A percentile compares a stretch with the other conserved stretches of the same genome.
These are phyloP conservation scores for Magnolia sinica DNA, from an alignment of 164 flowering plant species.

Conservation along the genomic window DNA sequence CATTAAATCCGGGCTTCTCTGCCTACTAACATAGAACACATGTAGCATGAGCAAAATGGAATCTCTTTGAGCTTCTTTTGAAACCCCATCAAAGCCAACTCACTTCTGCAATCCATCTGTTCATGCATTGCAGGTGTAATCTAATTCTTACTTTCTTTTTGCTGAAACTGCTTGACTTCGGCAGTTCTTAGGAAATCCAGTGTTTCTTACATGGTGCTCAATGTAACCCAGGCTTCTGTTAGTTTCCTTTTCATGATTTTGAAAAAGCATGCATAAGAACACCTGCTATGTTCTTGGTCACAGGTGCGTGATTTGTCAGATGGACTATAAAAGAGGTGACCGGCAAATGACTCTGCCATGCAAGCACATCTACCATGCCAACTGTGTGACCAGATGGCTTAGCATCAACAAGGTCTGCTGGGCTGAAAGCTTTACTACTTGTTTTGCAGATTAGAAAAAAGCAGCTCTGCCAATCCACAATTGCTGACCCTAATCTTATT, in stretches of 20 bases:
- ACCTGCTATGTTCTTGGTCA: neutral
- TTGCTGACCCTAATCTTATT: neutral
- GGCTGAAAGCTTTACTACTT: neutral
- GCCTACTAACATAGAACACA: no score
- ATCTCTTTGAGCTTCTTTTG: no score
- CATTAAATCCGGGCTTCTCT: no score
- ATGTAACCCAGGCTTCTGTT: neutral
- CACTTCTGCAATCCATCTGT: no score
- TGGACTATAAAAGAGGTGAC: conserved; percentile 80
- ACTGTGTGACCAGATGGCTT: conserved; percentile 81
- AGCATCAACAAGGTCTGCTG: conserved; percentile 79
- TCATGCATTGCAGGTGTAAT: no score
- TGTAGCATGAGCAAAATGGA: no score
- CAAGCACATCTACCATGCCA: conserved; percentile 75
- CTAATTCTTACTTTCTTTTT: no score
- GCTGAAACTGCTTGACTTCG: no score
- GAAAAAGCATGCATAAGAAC: neutral
- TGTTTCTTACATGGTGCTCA: no score
- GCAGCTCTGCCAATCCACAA: neutral
- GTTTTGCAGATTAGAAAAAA: neutral
- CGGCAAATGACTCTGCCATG: conserved; percentile 74
- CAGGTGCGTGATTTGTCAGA: conserved; percentile 95
- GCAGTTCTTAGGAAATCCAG: no score
- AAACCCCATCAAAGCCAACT: no score
- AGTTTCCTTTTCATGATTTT: neutral